These are phyloP conservation scores for Lipomyces kockii DNA, from an alignment of 805 yeast genomes.

Conservation along the genomic window DNA sequence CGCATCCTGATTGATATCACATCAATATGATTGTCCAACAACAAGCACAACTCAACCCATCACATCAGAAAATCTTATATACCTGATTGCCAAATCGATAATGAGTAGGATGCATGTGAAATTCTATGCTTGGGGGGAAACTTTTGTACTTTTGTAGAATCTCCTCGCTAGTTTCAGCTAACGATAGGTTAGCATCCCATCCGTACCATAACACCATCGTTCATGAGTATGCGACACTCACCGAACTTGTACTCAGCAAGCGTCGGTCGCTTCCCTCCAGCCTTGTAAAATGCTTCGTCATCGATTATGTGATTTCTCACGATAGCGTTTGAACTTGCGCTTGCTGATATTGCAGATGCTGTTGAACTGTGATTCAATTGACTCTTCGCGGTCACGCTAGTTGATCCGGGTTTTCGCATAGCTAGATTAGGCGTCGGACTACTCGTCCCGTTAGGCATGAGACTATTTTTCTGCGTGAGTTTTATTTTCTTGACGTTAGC, in stretches of 20 bases:
- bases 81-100: constrained; percentile 83
- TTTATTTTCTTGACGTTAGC: constrained; percentile 30
- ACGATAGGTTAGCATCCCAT: neutral
- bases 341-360: constrained; percentile 11
- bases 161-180: constrained; percentile 70
- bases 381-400: constrained; percentile 17
- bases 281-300: constrained; percentile 19
- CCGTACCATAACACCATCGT: neutral
- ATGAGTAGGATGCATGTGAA: constrained; percentile 90
- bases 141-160: constrained; percentile 76
- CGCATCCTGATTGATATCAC: constrained; percentile 57
- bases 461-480: constrained; percentile 24
- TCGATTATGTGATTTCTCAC: constrained; percentile 12
- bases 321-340: constrained; percentile 4
- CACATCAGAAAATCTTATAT: constrained; percentile 35
- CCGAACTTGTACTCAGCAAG: constrained; percentile 29
- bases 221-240: constrained; percentile 9
- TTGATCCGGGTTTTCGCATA: constrained; percentile 12
- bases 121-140: constrained; percentile 78
- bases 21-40: neutral
- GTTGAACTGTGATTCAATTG: constrained; percentile 18
- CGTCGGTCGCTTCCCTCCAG: constrained; percentile 9
- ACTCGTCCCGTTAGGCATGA: constrained; percentile 2
- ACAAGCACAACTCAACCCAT: neutral
- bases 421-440: constrained; percentile 2